Evolutionary conservation across 352 stramenopile species (phyloP).

Genomic region (Pythium folliculosum): DNA sequence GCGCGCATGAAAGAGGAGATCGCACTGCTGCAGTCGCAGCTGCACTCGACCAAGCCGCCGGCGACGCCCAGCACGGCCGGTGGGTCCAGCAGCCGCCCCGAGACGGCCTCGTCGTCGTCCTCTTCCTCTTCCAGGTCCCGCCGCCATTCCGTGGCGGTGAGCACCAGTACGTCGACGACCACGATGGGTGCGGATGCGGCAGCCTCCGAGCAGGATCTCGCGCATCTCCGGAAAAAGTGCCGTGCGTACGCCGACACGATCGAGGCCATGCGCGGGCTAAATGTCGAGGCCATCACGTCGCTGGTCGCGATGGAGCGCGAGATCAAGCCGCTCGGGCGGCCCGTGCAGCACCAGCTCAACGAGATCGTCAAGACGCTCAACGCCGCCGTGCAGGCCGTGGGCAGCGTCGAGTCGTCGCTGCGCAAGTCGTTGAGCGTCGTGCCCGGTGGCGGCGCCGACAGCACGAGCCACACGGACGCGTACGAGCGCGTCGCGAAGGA

Average conservation of each 20-base stretch:
- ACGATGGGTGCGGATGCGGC: background rate
- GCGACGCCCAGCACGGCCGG: constrained; percentile 20
- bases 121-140: constrained; percentile 8
- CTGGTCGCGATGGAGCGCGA: constrained; percentile 80
- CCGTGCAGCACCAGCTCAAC: constrained; percentile 78
- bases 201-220: constrained; percentile 31
- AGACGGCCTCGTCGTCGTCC: constrained; percentile 22
- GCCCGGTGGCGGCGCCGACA: constrained; percentile 3
- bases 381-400: constrained; percentile 58
- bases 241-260: constrained; percentile 47
- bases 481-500: constrained; percentile 52
- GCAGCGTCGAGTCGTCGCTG: constrained; percentile 37
- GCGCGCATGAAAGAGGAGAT: constrained; percentile 82
- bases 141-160: constrained; percentile 24
- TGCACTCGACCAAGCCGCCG: constrained; percentile 37
- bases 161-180: constrained; percentile 19
- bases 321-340: constrained; percentile 65
- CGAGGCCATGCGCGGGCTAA: constrained; percentile 56
- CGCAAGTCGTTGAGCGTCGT: constrained; percentile 31
- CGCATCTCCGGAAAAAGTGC: constrained; percentile 43
- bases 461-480: constrained; percentile 19
- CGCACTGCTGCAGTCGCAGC: constrained; percentile 62
- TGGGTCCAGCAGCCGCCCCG: constrained; percentile 18
- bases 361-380: constrained; percentile 83
- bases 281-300: constrained; percentile 65